Base-by-base conservation (phyloP, 192 early-diverging fungal genomes). In the Kappamyces sp. region DNA sequence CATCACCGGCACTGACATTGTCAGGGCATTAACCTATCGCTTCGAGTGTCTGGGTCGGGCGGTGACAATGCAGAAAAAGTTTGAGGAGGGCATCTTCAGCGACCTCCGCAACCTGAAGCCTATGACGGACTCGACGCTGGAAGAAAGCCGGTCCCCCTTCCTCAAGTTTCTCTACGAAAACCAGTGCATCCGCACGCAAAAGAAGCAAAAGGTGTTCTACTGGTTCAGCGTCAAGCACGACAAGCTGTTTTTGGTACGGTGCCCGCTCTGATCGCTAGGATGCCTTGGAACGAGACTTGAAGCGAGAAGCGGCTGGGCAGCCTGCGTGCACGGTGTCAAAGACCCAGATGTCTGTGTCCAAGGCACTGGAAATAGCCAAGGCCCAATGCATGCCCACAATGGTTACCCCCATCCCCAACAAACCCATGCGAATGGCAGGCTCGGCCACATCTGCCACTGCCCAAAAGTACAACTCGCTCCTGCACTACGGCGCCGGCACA, bases 181-280 rank as follows among this genome's bases (percentile, higher is more conserved):
- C 77, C 85, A 91, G 54, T 97, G 94, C 72, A 91, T 98, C 62
- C 86, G 95, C 39, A 95, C 93, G 2, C 95, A 97, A 69, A 98
- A 97, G 80, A 97, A 97, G 76, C 96, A 98, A 76, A 97, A 97
- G 55, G 96, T 98, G n/a, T 98, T 97, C 71, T 94, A 87, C 67
- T 98, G 96, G 94, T 88, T 86, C 67, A 88, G 91, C 13, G 96
- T 98, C 13, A 87, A 86, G 8, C 94, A 95, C 68, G 94, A 98
- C 66, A 67, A 87, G 40, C 84, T 98, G 41, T 98, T 98, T 68
- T 64, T 77, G 78, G 71, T 76, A 40, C 15, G 66, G 66, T 7
- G 47, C 8, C 61, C 2, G 23, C 36, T 50, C 46, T 52, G 12
- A 10, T 32, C 46, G 3, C 42, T 77, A 89, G 44, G 95, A 98